These are phyloP conservation scores for Colletotrichum liriopes DNA, from an alignment of 2,329 filamentous ascomycete genomes.

Conservation along the genomic window DNA sequence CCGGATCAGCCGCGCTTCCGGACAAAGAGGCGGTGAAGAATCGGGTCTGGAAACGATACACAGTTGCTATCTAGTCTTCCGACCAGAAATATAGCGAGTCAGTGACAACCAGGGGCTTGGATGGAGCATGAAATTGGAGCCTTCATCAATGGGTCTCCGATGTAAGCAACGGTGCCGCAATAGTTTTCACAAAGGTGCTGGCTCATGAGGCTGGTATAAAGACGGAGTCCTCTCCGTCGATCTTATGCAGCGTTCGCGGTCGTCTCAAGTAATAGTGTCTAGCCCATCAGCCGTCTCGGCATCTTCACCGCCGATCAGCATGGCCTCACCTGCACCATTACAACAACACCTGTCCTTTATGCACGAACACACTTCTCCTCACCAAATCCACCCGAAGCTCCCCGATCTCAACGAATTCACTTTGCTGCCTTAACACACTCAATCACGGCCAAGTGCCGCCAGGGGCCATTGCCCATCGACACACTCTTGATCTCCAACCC, in stretches of 20 bases:
- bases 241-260: background rate
- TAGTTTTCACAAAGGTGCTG: background rate
- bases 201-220: background rate
- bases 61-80: background rate
- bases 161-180: background rate
- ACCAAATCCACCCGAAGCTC: background rate
- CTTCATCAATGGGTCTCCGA: no score
- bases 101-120: background rate
- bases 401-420: background rate
- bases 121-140: background rate
- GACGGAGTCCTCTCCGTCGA: background rate
- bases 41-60: background rate
- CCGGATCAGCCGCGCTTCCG: slow-evolving; percentile 27
- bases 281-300: no score
- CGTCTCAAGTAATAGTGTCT: no score
- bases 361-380: background rate
- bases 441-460: slow-evolving; percentile 42
- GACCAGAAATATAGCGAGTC: background rate
- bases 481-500: slow-evolving; percentile 49
- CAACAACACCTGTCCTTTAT: background rate
- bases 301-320: slow-evolving; percentile 6
- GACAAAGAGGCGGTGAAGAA: slow-evolving; percentile 35
- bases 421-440: slow-evolving; percentile 43
- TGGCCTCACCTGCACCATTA: background rate
- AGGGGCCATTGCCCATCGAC: slow-evolving; percentile 40